Percentiles rank a stretch among this genome's conserved stretches.
Evolutionary conservation across 2,329 filamentous ascomycete genomes (phyloP).

Genomic region (Pezicula carpinea): DNA sequence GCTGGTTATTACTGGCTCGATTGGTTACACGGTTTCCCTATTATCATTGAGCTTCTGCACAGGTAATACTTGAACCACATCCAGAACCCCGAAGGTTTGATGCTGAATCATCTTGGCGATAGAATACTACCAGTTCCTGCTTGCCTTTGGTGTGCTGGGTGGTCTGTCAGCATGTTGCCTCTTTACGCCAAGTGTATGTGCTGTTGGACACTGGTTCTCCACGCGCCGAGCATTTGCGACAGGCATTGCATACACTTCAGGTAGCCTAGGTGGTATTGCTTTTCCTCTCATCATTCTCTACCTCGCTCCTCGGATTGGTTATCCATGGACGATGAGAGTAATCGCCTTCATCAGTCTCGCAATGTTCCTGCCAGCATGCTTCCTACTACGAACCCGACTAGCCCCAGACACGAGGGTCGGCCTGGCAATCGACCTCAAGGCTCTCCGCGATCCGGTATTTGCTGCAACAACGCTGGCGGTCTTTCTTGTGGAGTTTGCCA

Average conservation of each 20-base stretch:
- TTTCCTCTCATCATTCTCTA: conserved; percentile 54
- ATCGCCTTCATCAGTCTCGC: conserved; percentile 53
- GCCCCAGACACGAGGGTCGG: conserved; percentile 15
- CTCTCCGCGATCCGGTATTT: too few species aligned
- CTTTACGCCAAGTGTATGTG: conserved; percentile 35
- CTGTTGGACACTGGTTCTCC: conserved; percentile 41
- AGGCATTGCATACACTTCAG: conserved; percentile 42
- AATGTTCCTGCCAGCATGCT: too few species aligned
- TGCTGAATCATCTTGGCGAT: conserved; percentile 36
- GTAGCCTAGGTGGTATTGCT: conserved; percentile 47
- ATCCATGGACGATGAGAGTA: conserved; percentile 59
- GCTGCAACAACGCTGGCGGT: too few species aligned
- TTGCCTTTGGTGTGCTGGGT: conserved; percentile 40
- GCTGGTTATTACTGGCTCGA: too few species aligned
- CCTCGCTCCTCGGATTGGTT: conserved; percentile 55
- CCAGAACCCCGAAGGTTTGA: too few species aligned
- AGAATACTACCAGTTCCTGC: conserved; percentile 48
- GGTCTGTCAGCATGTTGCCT: conserved; percentile 38
- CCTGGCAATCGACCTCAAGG: too few species aligned
- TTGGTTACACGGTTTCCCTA: too few species aligned
- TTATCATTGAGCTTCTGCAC: too few species aligned
- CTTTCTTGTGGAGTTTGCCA: too few species aligned
- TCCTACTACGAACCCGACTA: conserved; percentile 31
- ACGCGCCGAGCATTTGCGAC: conserved; percentile 39
- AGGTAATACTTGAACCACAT: too few species aligned